Base-by-base conservation (phyloP, 2,329 filamentous ascomycete species). In the Aspergillus uvarum region DNA sequence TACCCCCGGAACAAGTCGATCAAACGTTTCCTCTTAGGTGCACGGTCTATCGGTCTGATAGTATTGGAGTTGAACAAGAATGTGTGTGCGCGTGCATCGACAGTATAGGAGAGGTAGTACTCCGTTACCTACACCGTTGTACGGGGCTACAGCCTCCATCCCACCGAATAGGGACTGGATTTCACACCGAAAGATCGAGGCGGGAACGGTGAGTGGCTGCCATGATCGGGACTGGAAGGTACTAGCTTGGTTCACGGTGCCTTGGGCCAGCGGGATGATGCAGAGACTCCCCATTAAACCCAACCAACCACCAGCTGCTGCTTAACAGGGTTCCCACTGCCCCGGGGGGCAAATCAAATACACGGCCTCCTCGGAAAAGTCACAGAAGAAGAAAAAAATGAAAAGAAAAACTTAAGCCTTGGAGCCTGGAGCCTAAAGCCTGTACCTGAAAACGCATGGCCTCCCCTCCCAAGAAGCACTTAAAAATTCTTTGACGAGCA, bases 231-330 rank as follows among this genome's bases (percentile, higher is more conserved):
- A 63, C 65, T 67, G 65, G 62, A 44, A 66, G 68, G 65, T 56
- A 35, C 32, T 35, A 35, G 14, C 10, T 16, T 35, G 32, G 32
- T 35, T 12, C 32, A 35, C 64, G 55, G 59, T 68, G 63, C 65
- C 67, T 65, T 65, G 67, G 66, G 58, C 14, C 38, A 44, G 38
- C 65, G 66, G 66, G 64, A 70, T 72, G 70, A 70, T 73, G 67
- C 68, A 70, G 63, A 59, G 65, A 59, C 63, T 67, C 60, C 52
- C 65, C 63, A 64, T 62, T 63, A 70, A 59, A 58, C 62, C 72
- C 71, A 69, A 70, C 12, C 49, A 61, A 61, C 66, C 61, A 50
- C 32, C 51, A 19, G 51, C 47, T 31, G 54, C 47, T 31, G 54
- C 21, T 44, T 51, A 56, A 61, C 60, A 61, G 59, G 58, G 51